phyloP scores from a whole-genome alignment of 169 alveolate genomes.

The Cryptosporidium baileyi region DNA sequence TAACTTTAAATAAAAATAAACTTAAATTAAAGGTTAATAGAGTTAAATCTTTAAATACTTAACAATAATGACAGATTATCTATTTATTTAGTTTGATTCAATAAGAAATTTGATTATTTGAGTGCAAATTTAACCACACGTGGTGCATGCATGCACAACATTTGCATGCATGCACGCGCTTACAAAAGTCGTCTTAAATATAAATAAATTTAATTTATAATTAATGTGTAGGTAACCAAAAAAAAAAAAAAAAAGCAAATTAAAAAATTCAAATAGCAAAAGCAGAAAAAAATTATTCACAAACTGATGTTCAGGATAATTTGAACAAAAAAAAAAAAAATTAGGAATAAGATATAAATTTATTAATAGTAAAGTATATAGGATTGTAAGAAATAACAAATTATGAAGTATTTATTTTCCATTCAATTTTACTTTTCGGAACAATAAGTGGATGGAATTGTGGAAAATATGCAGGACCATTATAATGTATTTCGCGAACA shows the following conservation, averaged over 20 bases:
- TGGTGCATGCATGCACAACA: slow-evolving; percentile 28
- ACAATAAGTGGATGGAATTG: slow-evolving; percentile 51
- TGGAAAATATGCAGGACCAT: slow-evolving; percentile 60
- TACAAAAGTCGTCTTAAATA: background rate
- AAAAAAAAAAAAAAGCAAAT: background rate
- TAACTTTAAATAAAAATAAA: no score
- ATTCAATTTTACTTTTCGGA: slow-evolving; percentile 37
- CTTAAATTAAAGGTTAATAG: no score
- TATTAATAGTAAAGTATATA: background rate
- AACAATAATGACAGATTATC: background rate
- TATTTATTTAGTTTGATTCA: background rate
- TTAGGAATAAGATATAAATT: background rate
- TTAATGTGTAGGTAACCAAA: background rate
- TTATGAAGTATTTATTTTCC: slow-evolving; percentile 11
- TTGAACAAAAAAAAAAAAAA: background rate
- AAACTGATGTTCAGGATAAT: background rate
- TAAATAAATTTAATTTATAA: background rate
- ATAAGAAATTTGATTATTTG: background rate
- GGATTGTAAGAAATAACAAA: background rate
- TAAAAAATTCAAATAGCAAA: background rate
- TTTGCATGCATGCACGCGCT: slow-evolving; percentile 50
- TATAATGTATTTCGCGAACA: background rate
- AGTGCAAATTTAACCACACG: slow-evolving; percentile 56
- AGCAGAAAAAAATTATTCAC: background rate
- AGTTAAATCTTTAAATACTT: no score